Evolutionary conservation across 1,284 basidiomycete genomes (phyloP), one percentile per base, ranked within the genome.

Genomic region (Ceratobasidium sp.): DNA sequence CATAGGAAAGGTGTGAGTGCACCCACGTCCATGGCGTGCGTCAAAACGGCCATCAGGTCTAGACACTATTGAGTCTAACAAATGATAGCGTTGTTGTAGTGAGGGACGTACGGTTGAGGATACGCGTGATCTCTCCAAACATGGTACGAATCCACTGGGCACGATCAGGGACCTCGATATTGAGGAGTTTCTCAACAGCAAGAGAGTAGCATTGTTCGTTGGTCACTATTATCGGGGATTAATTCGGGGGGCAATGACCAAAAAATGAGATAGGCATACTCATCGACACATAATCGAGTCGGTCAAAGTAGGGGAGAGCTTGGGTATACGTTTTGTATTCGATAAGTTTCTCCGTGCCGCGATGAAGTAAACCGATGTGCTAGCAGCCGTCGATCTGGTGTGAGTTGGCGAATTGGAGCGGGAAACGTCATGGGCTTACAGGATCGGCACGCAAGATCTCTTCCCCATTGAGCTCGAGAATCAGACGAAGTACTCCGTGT

Each of bases 261-360:
- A 5, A 21, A 9, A 21, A 5, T 34, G 18, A 12, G 26, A n/a
- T 16, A 39, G 26, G 84, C 91, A 67, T 78, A 95, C 94, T 97
- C 97, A 98, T 98, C 61, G 96, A 98, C 72, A 98, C 96, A 79
- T 99, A 99, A 85, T 99, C 97, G 75, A 99, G 87, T 79, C 97
- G 94, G 82, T 99, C 97, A 82, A 99, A 99, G 85, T 99, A 98
- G 1, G 97, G 97, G n/a, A 98, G 84, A 1, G 97, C 97, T 84
- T 98, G 97, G 16, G 91, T 94, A 81, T 98, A 99, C 10, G 92
- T 98, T 86, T 99, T 99, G 88, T 97, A 98, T 83, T 99, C 97
- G 79, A 98, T 99, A 71, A 99, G 87, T 83, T 99, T 99, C 82
- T 99, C 97, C 21, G 97, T 99, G 45, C 96, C 97, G 78, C 97